A percentile compares a stretch with the other conserved stretches of the same genome.
Conservation (phyloP, 2,329 filamentous ascomycete genomes). For the Dothideomycetidae sp. region DNA sequence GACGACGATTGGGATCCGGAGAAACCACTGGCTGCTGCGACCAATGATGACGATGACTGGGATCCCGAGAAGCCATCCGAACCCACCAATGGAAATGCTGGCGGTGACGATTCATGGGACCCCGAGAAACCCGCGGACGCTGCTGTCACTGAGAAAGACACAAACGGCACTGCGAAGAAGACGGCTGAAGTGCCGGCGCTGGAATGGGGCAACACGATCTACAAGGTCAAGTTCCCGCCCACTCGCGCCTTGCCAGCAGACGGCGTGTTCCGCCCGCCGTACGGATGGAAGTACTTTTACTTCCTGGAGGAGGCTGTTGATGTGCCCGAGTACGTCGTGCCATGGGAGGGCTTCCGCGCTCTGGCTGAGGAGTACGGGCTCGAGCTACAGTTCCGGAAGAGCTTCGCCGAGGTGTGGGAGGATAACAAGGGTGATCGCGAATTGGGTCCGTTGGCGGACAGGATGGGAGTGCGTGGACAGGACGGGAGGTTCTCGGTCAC, state of each 20-base stretch:
- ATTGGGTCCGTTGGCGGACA: slow-evolving; percentile 71
- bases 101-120: slow-evolving; percentile 15
- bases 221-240: slow-evolving; percentile 75
- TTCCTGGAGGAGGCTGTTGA: slow-evolving; percentile 93
- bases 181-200: slow-evolving; percentile 26
- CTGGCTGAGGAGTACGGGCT: slow-evolving; percentile 94
- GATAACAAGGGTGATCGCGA: slow-evolving; percentile 74
- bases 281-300: slow-evolving; percentile 97
- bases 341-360: slow-evolving; percentile 94
- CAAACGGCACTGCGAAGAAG: slow-evolving; percentile 4
- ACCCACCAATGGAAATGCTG: slow-evolving; percentile 14
- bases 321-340: slow-evolving; percentile 93
- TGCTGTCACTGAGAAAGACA: slow-evolving; percentile 16
- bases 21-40: slow-evolving; percentile 26
- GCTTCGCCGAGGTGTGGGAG: slow-evolving; percentile 83
- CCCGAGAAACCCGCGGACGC: slow-evolving; percentile 27
- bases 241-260: slow-evolving; percentile 49
- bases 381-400: slow-evolving; percentile 84
- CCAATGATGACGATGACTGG: slow-evolving; percentile 23
- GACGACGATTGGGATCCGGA: slow-evolving; percentile 24
- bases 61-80: slow-evolving; percentile 33
- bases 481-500: slow-evolving; percentile 55
- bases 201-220: slow-evolving; percentile 88
- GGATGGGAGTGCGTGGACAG: slow-evolving; percentile 82
- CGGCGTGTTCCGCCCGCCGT: slow-evolving; percentile 84